Base-by-base conservation (phyloP, 2,329 filamentous ascomycete genomes). In the Eutypa lata region DNA sequence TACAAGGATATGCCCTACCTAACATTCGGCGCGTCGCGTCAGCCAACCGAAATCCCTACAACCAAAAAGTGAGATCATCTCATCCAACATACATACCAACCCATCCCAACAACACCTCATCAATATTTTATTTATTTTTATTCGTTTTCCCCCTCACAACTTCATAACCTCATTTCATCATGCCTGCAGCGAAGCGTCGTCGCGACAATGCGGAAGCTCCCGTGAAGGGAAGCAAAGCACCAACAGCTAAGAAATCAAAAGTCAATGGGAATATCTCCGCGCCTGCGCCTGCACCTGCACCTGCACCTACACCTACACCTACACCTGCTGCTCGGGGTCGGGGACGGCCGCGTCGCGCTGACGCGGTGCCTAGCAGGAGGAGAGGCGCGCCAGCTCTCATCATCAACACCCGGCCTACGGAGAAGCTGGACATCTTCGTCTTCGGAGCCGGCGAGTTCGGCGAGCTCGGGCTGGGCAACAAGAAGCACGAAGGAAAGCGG, bases 381-480 rank as follows among this genome's bases (percentile, higher is more conserved):
- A 45, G 3, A 21, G 14, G 21, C 13, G 22, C 22, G 11, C 42
- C 22, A 24, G 22, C 42, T 5, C 42, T 21, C 21, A 19, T 45
- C 7, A 21, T 45, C 42, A 45, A 45, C 42, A 45, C 22, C 24
- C 47, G 18, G 31, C 42, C 28, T 38, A 19, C 42, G n/a, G 14
- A 35, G 26, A 45, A 45, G 42, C 78, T 94, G 53, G 84, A 92
- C 64, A 76, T 94, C 54, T 93, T 86, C 65, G 88, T 92, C 49
- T 93, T 90, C 62, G 90, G 90, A 49, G 88, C 91, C 68, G 90
- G 89, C 37, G 82, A 82, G 56, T 86, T 84, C n/a, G 90, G 90
- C 60, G 90, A 95, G 73, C 86, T 95, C 44, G 90, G 90, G 37
- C 81, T 95, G 18, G 90, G 90, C 46, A 83, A 79, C 55, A 84